phyloP scores from a whole-genome alignment of 345 rosid genomes.

The Turnera subulata region DNA sequence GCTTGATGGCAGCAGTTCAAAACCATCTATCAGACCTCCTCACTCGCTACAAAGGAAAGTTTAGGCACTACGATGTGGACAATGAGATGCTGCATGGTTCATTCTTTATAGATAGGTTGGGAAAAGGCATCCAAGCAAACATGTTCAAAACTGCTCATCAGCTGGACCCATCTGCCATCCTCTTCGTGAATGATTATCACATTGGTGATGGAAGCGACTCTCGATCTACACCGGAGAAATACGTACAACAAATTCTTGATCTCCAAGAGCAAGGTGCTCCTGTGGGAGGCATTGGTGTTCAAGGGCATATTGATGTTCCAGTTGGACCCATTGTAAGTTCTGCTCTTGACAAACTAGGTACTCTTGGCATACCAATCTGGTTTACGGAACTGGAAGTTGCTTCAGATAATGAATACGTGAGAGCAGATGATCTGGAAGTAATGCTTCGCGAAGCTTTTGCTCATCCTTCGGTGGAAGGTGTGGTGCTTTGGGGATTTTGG shows the following conservation, averaged over 20 bases:
- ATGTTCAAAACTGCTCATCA: constrained; percentile 68
- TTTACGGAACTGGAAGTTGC: constrained; percentile 58
- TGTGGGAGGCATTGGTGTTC: constrained; percentile 49
- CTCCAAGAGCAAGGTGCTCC: constrained; percentile 61
- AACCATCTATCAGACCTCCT: constrained; percentile 35
- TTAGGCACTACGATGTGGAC: constrained; percentile 66
- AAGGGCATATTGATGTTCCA: constrained; percentile 50
- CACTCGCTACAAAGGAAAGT: constrained; percentile 55
- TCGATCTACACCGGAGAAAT: constrained; percentile 64
- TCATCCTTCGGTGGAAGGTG: constrained; percentile 26
- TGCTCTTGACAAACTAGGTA: constrained; percentile 35
- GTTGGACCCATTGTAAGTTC: constrained; percentile 48
- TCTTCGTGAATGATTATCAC: constrained; percentile 88
- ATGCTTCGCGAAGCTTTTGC: constrained; percentile 28
- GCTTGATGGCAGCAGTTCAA: constrained; percentile 34
- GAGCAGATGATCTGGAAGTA: constrained; percentile 25
- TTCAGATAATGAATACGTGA: constrained; percentile 28
- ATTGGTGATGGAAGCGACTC: constrained; percentile 76
- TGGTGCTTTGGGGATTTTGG: constrained; percentile 30
- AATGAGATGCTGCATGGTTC: constrained; percentile 75
- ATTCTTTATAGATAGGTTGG: constrained; percentile 59
- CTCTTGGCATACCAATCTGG: constrained; percentile 53
- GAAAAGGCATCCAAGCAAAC: constrained; percentile 42
- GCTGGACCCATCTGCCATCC: constrained; percentile 62
- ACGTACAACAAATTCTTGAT: constrained; percentile 51